Percentiles rank a stretch among this genome's conserved stretches.
phyloP scores from a whole-genome alignment of 78 protist species.

The Dictyostelium citrinum region DNA sequence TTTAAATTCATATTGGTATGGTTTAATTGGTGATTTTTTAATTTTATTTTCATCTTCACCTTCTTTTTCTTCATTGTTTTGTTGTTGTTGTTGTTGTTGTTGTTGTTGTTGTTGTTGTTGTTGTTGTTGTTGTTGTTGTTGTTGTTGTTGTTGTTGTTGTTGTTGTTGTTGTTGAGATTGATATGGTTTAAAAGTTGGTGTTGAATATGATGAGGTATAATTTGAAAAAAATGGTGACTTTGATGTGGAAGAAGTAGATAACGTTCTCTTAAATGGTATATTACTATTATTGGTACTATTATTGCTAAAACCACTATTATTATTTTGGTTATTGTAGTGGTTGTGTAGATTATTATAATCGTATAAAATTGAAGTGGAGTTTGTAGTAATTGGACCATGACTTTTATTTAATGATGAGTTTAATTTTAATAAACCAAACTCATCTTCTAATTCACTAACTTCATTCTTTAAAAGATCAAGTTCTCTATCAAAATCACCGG shows the following conservation, averaged over 20 bases:
- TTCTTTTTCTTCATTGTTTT: neutral
- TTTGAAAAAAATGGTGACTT: neutral
- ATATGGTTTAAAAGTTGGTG: neutral
- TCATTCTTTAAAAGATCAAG: conserved; percentile 11
- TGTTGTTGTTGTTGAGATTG: neutral
- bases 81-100: neutral
- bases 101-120: neutral
- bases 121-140: neutral
- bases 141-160: neutral
- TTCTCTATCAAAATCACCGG: conserved; percentile 40
- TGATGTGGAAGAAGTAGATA: neutral
- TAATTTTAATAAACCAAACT: conserved; percentile 10
- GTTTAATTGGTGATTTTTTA: neutral
- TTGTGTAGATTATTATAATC: neutral
- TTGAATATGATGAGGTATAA: neutral
- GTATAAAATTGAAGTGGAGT: neutral
- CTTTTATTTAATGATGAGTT: neutral
- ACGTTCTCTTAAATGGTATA: neutral
- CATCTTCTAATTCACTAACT: conserved; percentile 28
- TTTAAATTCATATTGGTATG: neutral
- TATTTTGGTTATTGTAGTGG: neutral
- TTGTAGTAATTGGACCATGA: neutral
- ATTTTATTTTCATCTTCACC: neutral
- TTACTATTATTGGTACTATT: neutral
- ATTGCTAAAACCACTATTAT: neutral